phyloP scores from a whole-genome alignment of 768 basidiomycete species.

The Baorangia bicolor region DNA sequence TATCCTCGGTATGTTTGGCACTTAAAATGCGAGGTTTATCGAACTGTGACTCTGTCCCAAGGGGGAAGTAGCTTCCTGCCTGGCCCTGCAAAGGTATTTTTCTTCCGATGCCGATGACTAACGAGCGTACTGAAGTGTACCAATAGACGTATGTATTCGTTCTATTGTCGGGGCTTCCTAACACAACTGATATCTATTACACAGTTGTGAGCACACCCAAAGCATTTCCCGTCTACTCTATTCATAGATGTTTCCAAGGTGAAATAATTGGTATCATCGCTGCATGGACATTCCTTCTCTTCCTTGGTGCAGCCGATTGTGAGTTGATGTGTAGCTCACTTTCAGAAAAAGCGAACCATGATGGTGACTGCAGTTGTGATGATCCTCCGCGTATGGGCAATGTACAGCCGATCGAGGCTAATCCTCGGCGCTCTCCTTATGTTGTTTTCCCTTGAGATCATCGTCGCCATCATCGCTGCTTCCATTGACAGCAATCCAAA shows the following conservation, averaged over 20 bases:
- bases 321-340: background rate
- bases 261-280: background rate
- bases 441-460: slow-evolving; percentile 1
- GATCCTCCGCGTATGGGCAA: slow-evolving; percentile 17
- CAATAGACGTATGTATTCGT: background rate
- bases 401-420: slow-evolving; percentile 8
- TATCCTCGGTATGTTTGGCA: slow-evolving; percentile 1
- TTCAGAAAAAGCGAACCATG: background rate
- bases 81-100: slow-evolving; percentile 1
- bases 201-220: slow-evolving; percentile 9
- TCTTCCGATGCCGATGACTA: background rate
- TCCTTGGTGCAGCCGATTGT: slow-evolving; percentile 10
- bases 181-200: background rate
- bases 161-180: background rate
- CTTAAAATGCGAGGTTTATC: background rate
- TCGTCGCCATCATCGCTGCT: too few species aligned
- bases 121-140: background rate
- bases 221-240: background rate
- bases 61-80: slow-evolving; percentile 11
- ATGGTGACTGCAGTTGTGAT: slow-evolving; percentile 7
- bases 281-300: background rate
- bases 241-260: background rate
- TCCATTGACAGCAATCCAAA: too few species aligned
- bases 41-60: background rate
- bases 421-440: slow-evolving; percentile 10